Base-by-base conservation (phyloP, 2,329 filamentous ascomycete species). In the Beauveria medogensis region DNA sequence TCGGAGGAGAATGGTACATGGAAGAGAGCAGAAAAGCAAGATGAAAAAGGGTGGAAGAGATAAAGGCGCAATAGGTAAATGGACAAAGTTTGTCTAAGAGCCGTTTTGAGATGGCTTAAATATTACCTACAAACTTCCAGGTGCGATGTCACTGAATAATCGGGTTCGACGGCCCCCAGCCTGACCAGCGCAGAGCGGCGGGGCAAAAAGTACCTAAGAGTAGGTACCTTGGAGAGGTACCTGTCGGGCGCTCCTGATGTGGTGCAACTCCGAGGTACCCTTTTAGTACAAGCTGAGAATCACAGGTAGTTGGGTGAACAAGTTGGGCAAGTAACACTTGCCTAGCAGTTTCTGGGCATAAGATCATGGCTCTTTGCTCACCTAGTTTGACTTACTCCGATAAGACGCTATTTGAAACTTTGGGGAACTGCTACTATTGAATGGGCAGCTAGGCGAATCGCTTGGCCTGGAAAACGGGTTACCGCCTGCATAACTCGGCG, bases 111-210 rank as follows among this genome's bases (percentile, higher is more conserved):
- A 26, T 47, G 18, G 26, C 14, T 57, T 26, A n/a, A 24, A 48
- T 41, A 40, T 37, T 37, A 16, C 34, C 34, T 37, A 5, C 10
- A 16, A 20, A 22, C 40, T 24, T 41, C 50, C n/a, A 41, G 44
- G 55, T 57, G 46, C 55, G 41, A n/a, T 44, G 47, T 26, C 37
- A 48, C 41, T 56, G 43, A 56, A 56, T 56, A 56, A 57, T 57
- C 28, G 20, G 43, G 55, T 57, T 44, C 8, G 5, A 22, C 55
- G 30, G 55, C 20, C 46, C 18, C n/a, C 16, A 47, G 28, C 55
- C 18, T 9, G 16, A 28, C 44, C 44, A n/a, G 12, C n/a, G 6
- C 12, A 47, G 46, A 16, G 47, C 16, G 20, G 47, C 26, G 6
- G 34, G 51, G 30, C 30, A 10, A 54, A n/a, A 16, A 34, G 10